Conservation (phyloP, 352 stramenopile species). For the Phytophthora tentaculata region DNA sequence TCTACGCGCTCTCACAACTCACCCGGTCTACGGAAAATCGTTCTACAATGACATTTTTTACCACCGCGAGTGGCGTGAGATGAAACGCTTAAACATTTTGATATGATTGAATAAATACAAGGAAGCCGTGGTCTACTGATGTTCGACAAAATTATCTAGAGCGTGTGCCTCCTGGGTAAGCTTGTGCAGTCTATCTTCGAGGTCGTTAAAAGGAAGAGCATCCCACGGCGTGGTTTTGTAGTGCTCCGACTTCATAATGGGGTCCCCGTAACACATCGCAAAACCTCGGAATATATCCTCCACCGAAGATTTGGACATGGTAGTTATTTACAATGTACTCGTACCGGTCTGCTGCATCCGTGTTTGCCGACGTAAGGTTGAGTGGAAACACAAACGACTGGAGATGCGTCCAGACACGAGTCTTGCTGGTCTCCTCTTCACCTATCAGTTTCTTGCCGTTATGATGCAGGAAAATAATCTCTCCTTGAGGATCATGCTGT, state of each 20-base stretch:
- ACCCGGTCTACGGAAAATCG: too few relatives aligned
- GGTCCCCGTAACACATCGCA: slow-evolving; percentile 34
- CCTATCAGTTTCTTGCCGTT: slow-evolving; percentile 51
- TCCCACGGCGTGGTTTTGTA: slow-evolving; percentile 24
- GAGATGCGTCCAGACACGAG: slow-evolving; percentile 33
- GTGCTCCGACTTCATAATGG: slow-evolving; percentile 33
- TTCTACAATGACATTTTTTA: too few relatives aligned
- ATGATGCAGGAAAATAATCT: slow-evolving; percentile 55
- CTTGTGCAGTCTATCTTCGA: slow-evolving; percentile 25
- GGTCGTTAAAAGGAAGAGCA: slow-evolving; percentile 21
- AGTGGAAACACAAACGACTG: slow-evolving; percentile 34
- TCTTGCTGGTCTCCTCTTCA: slow-evolving; percentile 14
- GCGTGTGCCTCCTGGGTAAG: slow-evolving; percentile 19
- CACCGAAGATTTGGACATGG: slow-evolving; percentile 28
- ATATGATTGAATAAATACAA: too few relatives aligned
- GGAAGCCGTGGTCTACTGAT: slow-evolving; percentile 7
- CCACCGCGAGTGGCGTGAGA: too few relatives aligned
- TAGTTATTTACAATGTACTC: slow-evolving; percentile 31
- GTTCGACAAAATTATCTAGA: slow-evolving; percentile 11
- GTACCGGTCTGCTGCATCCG: slow-evolving; percentile 17
- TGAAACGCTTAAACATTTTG: too few relatives aligned
- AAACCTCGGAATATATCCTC: slow-evolving; percentile 17
- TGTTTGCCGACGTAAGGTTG: slow-evolving; percentile 6
- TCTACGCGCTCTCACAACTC: too few relatives aligned
- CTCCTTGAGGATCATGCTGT: slow-evolving; percentile 42